phyloP scores from a whole-genome alignment of 805 yeast species.

The Cyberlindnera maclurae region DNA sequence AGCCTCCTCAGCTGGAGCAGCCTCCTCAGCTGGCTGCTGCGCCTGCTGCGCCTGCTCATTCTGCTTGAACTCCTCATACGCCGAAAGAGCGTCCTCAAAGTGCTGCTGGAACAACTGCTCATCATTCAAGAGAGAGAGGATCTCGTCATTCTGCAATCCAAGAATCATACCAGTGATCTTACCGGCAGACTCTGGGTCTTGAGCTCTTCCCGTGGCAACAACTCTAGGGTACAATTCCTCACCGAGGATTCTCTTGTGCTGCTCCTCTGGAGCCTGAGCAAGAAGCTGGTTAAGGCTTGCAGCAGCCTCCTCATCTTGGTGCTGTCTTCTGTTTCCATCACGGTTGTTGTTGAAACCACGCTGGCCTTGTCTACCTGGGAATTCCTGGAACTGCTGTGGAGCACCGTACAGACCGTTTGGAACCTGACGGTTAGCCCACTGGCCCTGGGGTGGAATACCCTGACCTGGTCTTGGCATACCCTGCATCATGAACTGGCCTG shows the following conservation, averaged over 20 bases:
- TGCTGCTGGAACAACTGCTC: conserved; percentile 85
- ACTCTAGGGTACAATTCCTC: conserved; percentile 95
- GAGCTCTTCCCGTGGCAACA: conserved; percentile 77
- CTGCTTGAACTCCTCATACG: conserved; percentile 83
- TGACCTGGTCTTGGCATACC: conserved; percentile 57
- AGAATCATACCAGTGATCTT: conserved; percentile 98
- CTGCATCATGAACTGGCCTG: conserved; percentile 68
- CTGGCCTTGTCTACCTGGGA: conserved; percentile 43
- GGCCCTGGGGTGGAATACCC: conserved; percentile 47
- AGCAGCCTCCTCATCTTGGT: conserved; percentile 29
- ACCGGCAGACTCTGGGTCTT: conserved; percentile 93
- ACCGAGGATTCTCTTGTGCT: conserved; percentile 96
- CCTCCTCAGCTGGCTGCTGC: conserved; percentile 12
- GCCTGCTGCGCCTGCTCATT: conserved; percentile 11
- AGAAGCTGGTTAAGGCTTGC: conserved; percentile 49
- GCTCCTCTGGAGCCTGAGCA: conserved; percentile 69
- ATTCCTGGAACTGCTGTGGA: conserved; percentile 75
- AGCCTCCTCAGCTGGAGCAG: conserved; percentile 14
- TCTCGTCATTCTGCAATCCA: conserved; percentile 89
- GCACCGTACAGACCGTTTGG: conserved; percentile 83
- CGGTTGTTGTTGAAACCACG: conserved; percentile 39
- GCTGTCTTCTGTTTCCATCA: conserved; percentile 31
- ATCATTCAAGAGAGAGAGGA: conserved; percentile 81
- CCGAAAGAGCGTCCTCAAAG: conserved; percentile 89
- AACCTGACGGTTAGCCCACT: conserved; percentile 47